Evolutionary conservation across 2,329 filamentous ascomycete genomes (phyloP).

Genomic region (Colletotrichum tamarilloi): DNA sequence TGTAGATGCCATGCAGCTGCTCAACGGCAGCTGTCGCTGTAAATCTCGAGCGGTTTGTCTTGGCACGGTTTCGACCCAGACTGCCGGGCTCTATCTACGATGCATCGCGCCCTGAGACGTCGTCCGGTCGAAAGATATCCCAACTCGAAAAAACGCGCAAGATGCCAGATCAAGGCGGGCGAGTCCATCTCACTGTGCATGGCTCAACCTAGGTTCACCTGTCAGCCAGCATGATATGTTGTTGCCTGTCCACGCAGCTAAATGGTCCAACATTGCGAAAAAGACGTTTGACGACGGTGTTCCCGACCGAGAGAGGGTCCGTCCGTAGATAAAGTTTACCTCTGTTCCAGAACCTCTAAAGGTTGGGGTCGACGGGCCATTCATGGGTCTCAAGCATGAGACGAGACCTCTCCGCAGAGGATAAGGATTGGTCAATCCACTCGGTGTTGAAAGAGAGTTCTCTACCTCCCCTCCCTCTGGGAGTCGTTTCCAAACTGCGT

Average conservation of each 20-base stretch:
- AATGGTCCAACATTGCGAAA: not conserved
- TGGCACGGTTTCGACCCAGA: constrained; percentile 5
- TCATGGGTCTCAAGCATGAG: constrained; percentile 17
- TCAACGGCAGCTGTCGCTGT: not conserved
- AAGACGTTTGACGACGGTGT: not conserved
- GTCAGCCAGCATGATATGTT: not conserved
- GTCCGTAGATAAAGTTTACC: constrained; percentile 18
- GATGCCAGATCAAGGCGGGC: not conserved
- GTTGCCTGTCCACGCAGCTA: not conserved
- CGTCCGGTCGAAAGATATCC: not conserved
- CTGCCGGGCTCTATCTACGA: not conserved
- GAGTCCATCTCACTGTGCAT: not conserved
- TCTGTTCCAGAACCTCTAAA: constrained; percentile 26
- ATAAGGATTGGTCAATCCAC: not conserved
- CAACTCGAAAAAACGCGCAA: not conserved
- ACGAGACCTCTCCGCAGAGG: not conserved
- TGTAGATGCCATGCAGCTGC: not conserved
- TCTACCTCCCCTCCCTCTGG: not conserved
- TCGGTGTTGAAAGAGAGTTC: not conserved
- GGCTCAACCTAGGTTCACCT: not conserved
- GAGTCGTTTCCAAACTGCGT: not conserved
- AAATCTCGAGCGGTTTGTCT: not conserved
- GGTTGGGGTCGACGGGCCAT: constrained; percentile 20
- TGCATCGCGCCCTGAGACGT: not conserved
- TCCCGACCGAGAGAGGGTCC: not conserved